Conservation (phyloP, 225 moss, liverwort and hornwort genomes). For the Pseudisothecium myosuroides region DNA sequence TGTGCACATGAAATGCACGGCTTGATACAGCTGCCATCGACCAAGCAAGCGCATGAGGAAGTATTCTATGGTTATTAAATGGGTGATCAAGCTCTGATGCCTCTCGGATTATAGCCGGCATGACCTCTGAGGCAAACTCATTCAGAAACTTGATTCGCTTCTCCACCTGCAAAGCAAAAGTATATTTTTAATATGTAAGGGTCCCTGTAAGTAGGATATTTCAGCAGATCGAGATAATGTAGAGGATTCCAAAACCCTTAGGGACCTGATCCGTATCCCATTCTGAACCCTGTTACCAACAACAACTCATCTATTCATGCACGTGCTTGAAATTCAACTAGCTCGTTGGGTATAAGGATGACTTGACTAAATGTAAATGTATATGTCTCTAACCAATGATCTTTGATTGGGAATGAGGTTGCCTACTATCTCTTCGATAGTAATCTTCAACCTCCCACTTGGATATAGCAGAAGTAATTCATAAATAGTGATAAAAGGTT, state of each 20-base stretch:
- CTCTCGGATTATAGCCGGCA: conserved; percentile 17
- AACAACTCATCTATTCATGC: neutral
- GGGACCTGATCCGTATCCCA: neutral
- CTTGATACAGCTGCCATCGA: conserved; percentile 71
- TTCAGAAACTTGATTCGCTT: conserved; percentile 48
- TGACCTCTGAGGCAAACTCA: conserved; percentile 21
- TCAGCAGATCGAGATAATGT: neutral
- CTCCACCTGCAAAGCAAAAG: conserved; percentile 21
- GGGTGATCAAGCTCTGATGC: conserved; percentile 19
- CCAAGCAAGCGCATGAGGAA: conserved; percentile 53
- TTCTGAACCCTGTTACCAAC: neutral
- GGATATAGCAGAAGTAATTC: neutral
- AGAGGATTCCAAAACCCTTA: neutral
- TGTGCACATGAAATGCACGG: conserved; percentile 47
- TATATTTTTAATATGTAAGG: neutral
- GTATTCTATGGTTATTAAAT: conserved; percentile 29
- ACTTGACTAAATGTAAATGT: neutral
- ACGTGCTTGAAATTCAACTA: neutral
- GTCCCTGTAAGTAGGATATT: too few species aligned
- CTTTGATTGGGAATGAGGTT: neutral
- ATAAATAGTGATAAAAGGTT: neutral
- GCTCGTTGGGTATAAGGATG: neutral
- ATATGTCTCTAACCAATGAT: neutral
- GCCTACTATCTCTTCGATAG: neutral
- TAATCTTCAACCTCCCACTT: neutral